These are phyloP conservation scores for Cystobasidiaceae sp. DNA, from an alignment of 1,284 basidiomycete species.

Conservation along the genomic window DNA sequence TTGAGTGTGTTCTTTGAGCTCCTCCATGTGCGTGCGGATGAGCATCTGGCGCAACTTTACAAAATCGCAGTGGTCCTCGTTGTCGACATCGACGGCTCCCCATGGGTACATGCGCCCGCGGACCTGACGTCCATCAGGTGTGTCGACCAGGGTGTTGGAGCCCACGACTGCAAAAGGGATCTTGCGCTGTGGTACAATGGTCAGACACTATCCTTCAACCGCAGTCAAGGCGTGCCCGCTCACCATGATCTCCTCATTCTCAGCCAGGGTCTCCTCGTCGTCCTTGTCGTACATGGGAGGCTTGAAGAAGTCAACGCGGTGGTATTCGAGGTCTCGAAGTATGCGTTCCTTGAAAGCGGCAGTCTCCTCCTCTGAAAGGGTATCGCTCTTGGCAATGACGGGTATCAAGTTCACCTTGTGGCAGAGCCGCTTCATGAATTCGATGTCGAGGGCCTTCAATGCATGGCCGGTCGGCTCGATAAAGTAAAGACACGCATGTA, in stretches of 20 bases:
- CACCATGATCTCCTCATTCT: slow-evolving; percentile 74
- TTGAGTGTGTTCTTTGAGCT: slow-evolving; percentile 92
- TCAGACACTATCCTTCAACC: neutral
- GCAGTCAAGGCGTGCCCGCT: neutral
- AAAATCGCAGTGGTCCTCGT: slow-evolving; percentile 99
- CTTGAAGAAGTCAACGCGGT: slow-evolving; percentile 90
- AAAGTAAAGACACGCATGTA: slow-evolving; percentile 97
- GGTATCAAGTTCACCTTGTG: slow-evolving; percentile 95
- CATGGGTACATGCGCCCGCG: slow-evolving; percentile 99
- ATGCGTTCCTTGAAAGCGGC: slow-evolving; percentile 88
- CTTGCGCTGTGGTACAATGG: slow-evolving; percentile 55
- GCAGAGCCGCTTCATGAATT: slow-evolving; percentile 97
- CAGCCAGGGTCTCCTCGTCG: slow-evolving; percentile 72
- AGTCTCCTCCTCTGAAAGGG: slow-evolving; percentile 88
- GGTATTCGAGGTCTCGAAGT: slow-evolving; percentile 65
- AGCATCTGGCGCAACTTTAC: slow-evolving; percentile 92
- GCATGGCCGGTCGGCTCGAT: slow-evolving; percentile 94
- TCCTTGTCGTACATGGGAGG: slow-evolving; percentile 91
- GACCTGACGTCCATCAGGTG: slow-evolving; percentile 82
- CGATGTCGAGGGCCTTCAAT: slow-evolving; percentile 98
- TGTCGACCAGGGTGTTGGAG: slow-evolving; percentile 88
- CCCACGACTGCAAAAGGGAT: slow-evolving; percentile 99
- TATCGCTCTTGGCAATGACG: slow-evolving; percentile 95
- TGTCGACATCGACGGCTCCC: slow-evolving; percentile 99
- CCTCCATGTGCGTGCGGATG: slow-evolving; percentile 98